These are phyloP conservation scores for Rhizopogon vinicolor DNA, from an alignment of 768 basidiomycete species.

Conservation along the genomic window DNA sequence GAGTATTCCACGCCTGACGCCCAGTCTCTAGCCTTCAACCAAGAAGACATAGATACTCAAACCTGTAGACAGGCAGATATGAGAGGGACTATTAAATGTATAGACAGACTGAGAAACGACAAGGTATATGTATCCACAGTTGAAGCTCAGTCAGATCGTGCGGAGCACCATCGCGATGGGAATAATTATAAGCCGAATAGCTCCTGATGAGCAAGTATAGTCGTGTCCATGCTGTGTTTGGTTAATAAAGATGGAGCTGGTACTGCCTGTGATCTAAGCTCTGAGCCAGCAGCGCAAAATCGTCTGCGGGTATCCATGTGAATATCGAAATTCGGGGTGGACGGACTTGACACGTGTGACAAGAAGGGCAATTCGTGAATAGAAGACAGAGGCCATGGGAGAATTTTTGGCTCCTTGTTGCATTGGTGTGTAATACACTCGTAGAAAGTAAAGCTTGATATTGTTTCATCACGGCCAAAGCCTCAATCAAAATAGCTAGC, in stretches of 20 bases:
- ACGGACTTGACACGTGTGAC: neutral
- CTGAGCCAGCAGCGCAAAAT: neutral
- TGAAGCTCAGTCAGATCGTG: conserved; percentile 15
- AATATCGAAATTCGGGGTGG: neutral
- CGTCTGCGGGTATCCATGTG: neutral
- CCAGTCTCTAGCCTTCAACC: conserved; percentile 26
- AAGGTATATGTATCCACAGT: conserved; percentile 22
- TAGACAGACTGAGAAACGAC: neutral
- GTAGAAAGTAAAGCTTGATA: neutral
- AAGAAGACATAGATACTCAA: conserved; percentile 24
- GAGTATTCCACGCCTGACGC: conserved; percentile 27
- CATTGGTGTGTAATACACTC: neutral
- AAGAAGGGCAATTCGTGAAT: neutral
- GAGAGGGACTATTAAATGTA: neutral
- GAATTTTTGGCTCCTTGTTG: neutral
- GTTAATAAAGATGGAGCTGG: neutral
- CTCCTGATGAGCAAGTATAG: conserved; percentile 1
- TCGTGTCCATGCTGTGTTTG: neutral
- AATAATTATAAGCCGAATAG: neutral
- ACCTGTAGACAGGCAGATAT: neutral
- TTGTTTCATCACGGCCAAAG: neutral
- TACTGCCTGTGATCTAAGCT: neutral
- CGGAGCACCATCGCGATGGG: neutral
- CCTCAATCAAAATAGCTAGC: no score
- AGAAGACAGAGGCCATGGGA: neutral